phyloP scores from a whole-genome alignment of 495 filamentous ascomycete species.

The Trichoderma gamsii region DNA sequence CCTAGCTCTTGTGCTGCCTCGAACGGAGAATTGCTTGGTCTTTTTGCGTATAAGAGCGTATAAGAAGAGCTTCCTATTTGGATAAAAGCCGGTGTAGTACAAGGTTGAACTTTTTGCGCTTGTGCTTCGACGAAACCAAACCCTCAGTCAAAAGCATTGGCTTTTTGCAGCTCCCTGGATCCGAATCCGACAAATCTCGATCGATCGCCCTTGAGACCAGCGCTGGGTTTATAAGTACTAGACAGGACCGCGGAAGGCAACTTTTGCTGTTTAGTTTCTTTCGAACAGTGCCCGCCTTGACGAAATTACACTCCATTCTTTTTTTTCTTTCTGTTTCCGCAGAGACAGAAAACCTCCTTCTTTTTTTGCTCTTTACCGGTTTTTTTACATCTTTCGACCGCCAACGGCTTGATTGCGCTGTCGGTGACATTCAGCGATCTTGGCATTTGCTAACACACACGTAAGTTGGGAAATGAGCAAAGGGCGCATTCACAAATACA shows the following conservation, averaged over 20 bases:
- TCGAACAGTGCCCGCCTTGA: neutral
- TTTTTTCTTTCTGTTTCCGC: neutral
- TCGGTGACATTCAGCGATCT: neutral
- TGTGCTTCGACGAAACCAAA: neutral
- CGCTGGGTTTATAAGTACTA: neutral
- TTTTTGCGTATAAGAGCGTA: too few relatives aligned
- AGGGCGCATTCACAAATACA: neutral
- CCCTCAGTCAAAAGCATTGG: neutral
- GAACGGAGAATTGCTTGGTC: too few relatives aligned
- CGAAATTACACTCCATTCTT: neutral
- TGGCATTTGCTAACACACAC: neutral
- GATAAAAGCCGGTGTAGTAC: too few relatives aligned
- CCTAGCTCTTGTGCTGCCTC: too few relatives aligned
- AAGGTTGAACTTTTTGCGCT: too few relatives aligned
- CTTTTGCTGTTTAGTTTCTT: neutral
- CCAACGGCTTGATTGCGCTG: neutral
- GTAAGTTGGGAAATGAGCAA: neutral
- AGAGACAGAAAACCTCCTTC: neutral
- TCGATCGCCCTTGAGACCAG: constrained; percentile 10
- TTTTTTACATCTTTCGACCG: neutral
- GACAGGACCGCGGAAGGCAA: neutral
- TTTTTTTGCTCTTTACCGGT: neutral
- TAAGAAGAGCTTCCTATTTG: too few relatives aligned
- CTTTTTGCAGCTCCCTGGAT: neutral
- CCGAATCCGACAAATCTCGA: neutral